Evolutionary conservation across 768 basidiomycete genomes (phyloP), one percentile per base, ranked within the genome.

Genomic region (Pleurotus tuber-regium): DNA sequence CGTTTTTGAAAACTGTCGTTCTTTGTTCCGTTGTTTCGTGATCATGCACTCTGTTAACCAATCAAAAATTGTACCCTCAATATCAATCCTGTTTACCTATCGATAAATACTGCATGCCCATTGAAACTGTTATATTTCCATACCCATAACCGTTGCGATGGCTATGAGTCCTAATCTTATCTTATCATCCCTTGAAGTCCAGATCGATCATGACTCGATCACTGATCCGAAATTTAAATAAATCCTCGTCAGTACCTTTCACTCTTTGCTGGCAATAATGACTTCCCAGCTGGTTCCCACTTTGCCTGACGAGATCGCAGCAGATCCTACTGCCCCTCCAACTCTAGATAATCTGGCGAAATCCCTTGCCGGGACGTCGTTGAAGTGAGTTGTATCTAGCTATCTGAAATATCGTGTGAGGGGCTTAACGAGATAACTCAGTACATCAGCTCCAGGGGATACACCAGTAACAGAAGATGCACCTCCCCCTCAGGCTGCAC

Each of bases 341-440:
- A 48, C 46, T 2, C 9, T 48, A 4, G 31, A 48, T 21, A 33
- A 33, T 43, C 29, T 46, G 19, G 50, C 9, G 21, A 16, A 33
- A 16, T n/a, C 55, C 21, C 42, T 49, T 52, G 42, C 44, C 14
- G 42, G 33, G 14, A 38, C 44, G 11, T 51, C 57, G 19, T 48
- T 53, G 43, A 52, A 54, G 55, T 41, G 41, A 55, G 53, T 23
- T 19, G n/a, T 44, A 14, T 10, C 43, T 21, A 11, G 36, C 51
- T 11, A 56, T 42, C 41, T 8, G 9, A 7, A 31, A 7, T 14
- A 24, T 42, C 23, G 40, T 21, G 12, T 44, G 46, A 33, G 50
- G 49, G 54, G 38, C 38, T 38, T 61, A 58, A n/a, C 5, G 12
- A 38, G 31, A 33, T 21, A 14, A 35, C 19, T 4, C 2, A 29